Evolutionary conservation across 208 protist species (phyloP).

Genomic region (Phytomonas sp.): DNA sequence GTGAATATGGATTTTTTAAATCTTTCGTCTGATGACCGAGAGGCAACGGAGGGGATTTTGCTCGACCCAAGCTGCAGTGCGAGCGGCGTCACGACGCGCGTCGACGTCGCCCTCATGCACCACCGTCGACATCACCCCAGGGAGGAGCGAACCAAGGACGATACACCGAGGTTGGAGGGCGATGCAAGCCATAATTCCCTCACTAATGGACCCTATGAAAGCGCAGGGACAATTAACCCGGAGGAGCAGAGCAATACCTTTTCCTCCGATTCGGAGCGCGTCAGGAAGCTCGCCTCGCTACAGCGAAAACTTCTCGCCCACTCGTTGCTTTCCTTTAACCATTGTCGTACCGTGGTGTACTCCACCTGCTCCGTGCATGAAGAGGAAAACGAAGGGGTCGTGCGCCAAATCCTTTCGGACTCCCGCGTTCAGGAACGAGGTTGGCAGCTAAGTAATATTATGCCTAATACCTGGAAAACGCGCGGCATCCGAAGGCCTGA

Average conservation of each 20-base stretch:
- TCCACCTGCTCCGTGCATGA: constrained; percentile 89
- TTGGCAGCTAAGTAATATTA: constrained; percentile 79
- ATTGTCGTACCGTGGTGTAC: constrained; percentile 86
- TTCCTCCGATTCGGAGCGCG: constrained; percentile 50
- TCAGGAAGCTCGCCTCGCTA: constrained; percentile 65
- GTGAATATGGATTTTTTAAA: constrained; percentile 85
- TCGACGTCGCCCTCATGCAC: constrained; percentile 66
- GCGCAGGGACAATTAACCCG: constrained; percentile 12
- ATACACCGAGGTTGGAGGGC: background rate
- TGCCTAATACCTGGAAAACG: constrained; percentile 53
- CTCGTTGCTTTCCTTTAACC: constrained; percentile 78
- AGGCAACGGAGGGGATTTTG: constrained; percentile 77
- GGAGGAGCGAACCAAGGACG: background rate
- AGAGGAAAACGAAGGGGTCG: constrained; percentile 85
- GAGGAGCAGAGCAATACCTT: constrained; percentile 36
- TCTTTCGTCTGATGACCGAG: constrained; percentile 59
- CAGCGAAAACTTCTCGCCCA: constrained; percentile 86
- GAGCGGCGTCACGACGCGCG: constrained; percentile 79
- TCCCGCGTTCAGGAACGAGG: constrained; percentile 59
- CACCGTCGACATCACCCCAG: constrained; percentile 17
- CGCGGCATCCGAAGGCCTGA: constrained; percentile 26
- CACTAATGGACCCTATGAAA: constrained; percentile 14
- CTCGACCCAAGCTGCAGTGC: constrained; percentile 89
- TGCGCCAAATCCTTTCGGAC: constrained; percentile 73
- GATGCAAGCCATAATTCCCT: constrained; percentile 2